These are phyloP conservation scores for Jatropha podagrica DNA, from an alignment of 441 rosid species.

Conservation along the genomic window DNA sequence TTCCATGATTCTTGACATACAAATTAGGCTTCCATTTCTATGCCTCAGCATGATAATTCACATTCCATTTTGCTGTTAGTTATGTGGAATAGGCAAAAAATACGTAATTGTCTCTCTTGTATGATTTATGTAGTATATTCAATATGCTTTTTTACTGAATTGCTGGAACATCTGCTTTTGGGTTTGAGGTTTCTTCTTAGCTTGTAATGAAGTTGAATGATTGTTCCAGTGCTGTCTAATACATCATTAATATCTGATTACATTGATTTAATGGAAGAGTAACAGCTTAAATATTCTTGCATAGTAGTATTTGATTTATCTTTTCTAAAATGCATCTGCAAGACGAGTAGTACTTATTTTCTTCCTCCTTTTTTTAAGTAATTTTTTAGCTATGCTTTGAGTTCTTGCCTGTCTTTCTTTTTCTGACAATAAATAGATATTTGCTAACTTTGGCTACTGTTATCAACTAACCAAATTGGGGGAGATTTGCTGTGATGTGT, in stretches of 20 bases:
- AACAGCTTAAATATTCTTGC: slow-evolving; percentile 2
- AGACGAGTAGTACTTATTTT: neutral
- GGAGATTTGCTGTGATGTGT: neutral
- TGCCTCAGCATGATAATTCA: neutral
- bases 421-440: neutral
- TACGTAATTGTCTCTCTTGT: slow-evolving; percentile 1
- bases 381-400: neutral
- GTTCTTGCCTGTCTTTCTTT: neutral
- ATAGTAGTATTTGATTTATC: neutral
- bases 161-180: neutral
- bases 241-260: too few species aligned
- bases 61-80: slow-evolving; percentile 1
- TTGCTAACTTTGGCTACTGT: neutral
- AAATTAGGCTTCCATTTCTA: slow-evolving; percentile 12
- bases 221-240: neutral
- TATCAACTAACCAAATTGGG: neutral
- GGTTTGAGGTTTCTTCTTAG: too few species aligned
- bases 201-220: neutral
- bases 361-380: neutral
- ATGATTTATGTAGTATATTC: neutral
- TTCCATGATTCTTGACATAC: slow-evolving; percentile 18
- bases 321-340: neutral
- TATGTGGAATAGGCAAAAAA: neutral
- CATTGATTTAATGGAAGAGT: neutral
- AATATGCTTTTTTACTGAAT: neutral